Conservation (phyloP, 2,329 filamentous ascomycete genomes). For the Penicillium sp. region DNA sequence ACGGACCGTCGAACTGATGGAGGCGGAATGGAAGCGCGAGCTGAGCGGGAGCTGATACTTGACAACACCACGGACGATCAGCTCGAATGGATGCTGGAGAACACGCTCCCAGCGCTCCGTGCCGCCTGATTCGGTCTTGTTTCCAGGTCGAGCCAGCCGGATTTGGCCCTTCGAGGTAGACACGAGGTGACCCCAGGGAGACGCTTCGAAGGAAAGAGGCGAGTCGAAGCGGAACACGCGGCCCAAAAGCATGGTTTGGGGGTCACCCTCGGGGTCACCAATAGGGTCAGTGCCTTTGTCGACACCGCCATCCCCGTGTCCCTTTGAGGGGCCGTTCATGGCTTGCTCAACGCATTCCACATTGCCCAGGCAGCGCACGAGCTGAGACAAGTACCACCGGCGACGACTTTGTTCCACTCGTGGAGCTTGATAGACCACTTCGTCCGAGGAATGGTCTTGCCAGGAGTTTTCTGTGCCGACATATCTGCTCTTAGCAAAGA, state of each 20-base stretch:
- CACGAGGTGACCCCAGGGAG: conserved; percentile 74
- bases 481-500: conserved; percentile 92
- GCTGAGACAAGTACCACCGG: conserved; percentile 34
- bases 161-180: conserved; percentile 80
- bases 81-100: conserved; percentile 85
- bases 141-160: conserved; percentile 79
- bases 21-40: conserved; percentile 55
- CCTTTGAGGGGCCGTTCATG: conserved; percentile 13
- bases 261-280: conserved; percentile 55
- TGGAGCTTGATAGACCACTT: conserved; percentile 31
- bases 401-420: conserved; percentile 37
- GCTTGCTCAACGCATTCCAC: conserved; percentile 23
- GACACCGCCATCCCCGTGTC: conserved; percentile 34
- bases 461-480: conserved; percentile 63
- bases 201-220: conserved; percentile 83
- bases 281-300: conserved; percentile 65
- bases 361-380: conserved; percentile 29
- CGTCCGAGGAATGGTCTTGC: conserved; percentile 34
- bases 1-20: conserved; percentile 46
- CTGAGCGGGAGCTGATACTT: conserved; percentile 73
- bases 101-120: conserved; percentile 88
- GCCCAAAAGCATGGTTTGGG: conserved; percentile 89
- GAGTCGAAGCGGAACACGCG: conserved; percentile 86
- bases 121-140: conserved; percentile 79
- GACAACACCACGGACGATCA: conserved; percentile 87